A percentile compares a stretch with the other conserved stretches of the same genome.
Conservation (phyloP, 1,284 basidiomycete genomes). For the Porogramme epimiltina region DNA sequence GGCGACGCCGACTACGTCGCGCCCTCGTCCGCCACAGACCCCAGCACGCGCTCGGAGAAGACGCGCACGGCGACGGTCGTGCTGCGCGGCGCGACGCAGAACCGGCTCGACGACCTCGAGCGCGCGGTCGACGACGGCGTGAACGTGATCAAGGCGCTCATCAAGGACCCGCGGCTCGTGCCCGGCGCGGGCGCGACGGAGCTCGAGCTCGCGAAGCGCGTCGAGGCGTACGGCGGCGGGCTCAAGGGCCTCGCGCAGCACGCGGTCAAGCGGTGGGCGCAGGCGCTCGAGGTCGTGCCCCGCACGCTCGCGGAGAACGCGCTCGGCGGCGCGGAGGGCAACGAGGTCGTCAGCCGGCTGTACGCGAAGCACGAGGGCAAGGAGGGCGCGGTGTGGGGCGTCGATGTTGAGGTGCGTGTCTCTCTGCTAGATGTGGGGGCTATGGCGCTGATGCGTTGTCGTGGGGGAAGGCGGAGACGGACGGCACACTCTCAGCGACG, state of each 20-base stretch:
- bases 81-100: slow-evolving; percentile 95
- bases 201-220: slow-evolving; percentile 84
- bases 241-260: slow-evolving; percentile 94
- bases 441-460: background rate
- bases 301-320: slow-evolving; percentile 96
- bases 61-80: slow-evolving; percentile 91
- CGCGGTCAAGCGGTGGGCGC: slow-evolving; percentile 89
- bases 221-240: slow-evolving; percentile 87
- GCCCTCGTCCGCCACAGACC: slow-evolving; percentile 28
- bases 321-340: slow-evolving; percentile 86
- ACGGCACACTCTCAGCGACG: slow-evolving; percentile 70
- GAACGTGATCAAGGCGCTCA: slow-evolving; percentile 92
- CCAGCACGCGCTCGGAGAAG: slow-evolving; percentile 54
- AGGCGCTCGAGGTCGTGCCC: slow-evolving; percentile 91
- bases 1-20: slow-evolving; percentile 55
- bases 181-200: slow-evolving; percentile 96
- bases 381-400: slow-evolving; percentile 78
- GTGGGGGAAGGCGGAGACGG: slow-evolving; percentile 61
- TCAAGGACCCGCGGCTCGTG: slow-evolving; percentile 90
- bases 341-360: slow-evolving; percentile 86
- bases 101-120: slow-evolving; percentile 92
- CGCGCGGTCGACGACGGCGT: slow-evolving; percentile 97
- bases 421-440: no score
- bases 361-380: slow-evolving; percentile 87
- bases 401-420: slow-evolving; percentile 83